Evolutionary conservation across 2,329 filamentous ascomycete species (phyloP).

Genomic region (Ceratocystis huliohia): DNA sequence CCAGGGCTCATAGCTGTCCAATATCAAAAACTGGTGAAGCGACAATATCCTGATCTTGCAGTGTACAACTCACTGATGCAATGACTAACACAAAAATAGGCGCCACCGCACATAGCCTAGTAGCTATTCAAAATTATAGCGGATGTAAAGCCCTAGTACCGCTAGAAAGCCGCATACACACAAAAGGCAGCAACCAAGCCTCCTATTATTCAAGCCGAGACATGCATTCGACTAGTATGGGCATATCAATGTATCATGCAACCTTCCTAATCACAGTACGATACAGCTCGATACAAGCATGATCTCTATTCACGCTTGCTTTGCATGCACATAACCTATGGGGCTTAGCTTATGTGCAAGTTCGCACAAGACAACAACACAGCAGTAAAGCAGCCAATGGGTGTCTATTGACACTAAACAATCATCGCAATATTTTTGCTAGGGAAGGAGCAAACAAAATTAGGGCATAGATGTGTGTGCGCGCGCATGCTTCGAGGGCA

Average conservation of each 20-base stretch:
- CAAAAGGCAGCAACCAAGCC: not conserved
- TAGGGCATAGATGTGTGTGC: not conserved
- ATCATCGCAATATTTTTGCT: not conserved
- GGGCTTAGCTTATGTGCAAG: not conserved
- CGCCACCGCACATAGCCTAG: not conserved
- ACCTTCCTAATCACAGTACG: not conserved
- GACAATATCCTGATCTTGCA: too few relatives aligned
- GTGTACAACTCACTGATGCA: not conserved
- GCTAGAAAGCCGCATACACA: not conserved
- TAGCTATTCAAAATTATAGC: not conserved
- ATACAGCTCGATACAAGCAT: slow-evolving; percentile 3
- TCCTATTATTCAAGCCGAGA: not conserved
- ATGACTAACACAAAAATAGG: not conserved
- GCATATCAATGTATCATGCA: not conserved
- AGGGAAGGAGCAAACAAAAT: not conserved
- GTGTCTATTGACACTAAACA: not conserved
- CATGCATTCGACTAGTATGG: not conserved
- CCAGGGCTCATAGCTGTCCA: too few relatives aligned
- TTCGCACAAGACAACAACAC: not conserved
- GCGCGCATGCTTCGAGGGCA: not conserved
- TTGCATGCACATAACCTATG: not conserved
- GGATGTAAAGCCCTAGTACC: not conserved
- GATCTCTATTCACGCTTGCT: not conserved
- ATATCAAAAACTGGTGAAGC: not conserved
- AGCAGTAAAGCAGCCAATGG: not conserved